Conservation (phyloP, 2,329 filamentous ascomycete genomes). For the Aspergillus sp. region DNA sequence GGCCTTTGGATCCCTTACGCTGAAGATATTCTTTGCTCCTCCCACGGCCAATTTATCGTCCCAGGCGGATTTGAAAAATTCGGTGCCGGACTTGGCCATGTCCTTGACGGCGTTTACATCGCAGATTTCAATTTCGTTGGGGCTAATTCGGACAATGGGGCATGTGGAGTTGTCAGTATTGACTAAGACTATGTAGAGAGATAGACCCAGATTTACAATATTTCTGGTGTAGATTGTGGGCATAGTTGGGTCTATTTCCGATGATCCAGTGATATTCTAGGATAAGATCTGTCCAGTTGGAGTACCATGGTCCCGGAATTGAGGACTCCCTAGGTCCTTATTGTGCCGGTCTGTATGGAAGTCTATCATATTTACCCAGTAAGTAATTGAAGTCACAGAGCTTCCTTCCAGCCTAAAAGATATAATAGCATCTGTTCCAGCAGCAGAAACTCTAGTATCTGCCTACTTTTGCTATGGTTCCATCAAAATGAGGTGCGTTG, state of each 20-base stretch:
- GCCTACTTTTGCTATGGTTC: no score
- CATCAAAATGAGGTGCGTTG: no score
- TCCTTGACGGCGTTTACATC: conserved; percentile 21
- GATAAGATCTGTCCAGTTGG: conserved; percentile 20
- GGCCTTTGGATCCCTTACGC: conserved; percentile 29
- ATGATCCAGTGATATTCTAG: conserved; percentile 17
- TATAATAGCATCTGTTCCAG: no score
- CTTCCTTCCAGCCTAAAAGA: no score
- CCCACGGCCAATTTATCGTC: conserved; percentile 15
- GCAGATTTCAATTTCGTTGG: conserved; percentile 28
- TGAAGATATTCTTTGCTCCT: conserved; percentile 30
- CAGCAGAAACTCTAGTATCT: no score
- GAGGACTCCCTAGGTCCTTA: no score
- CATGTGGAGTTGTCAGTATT: conserved; percentile 3
- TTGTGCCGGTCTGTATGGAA: no score
- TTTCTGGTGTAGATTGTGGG: conserved; percentile 23
- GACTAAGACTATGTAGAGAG: no score
- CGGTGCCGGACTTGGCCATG: conserved; percentile 21
- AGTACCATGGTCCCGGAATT: conserved; percentile 19
- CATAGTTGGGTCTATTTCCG: conserved; percentile 14
- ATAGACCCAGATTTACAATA: conserved; percentile 13
- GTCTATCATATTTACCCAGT: no score
- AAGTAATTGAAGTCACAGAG: no score
- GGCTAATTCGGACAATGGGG: conserved; percentile 16
- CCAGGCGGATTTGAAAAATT: conserved; percentile 24